phyloP scores from a whole-genome alignment of 2,329 filamentous ascomycete genomes.

The Fusarium zealandicum region DNA sequence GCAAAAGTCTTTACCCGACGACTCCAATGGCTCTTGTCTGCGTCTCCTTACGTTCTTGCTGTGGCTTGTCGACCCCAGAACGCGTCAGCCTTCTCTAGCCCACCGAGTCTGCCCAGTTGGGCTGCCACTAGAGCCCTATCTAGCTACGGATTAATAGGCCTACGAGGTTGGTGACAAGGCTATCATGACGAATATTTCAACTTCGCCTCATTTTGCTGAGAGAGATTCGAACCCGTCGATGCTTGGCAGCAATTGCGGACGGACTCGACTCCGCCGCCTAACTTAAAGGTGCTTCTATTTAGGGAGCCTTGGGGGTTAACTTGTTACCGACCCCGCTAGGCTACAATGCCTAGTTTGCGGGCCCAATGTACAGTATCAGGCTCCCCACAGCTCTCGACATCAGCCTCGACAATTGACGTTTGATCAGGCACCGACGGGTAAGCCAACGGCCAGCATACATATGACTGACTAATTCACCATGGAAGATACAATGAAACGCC shows the following conservation, averaged over 20 bases:
- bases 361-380: constrained; percentile 9
- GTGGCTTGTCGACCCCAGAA: constrained; percentile 27
- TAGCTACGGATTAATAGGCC: constrained; percentile 18
- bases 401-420: constrained; percentile 22
- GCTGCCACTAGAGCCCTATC: constrained; percentile 1
- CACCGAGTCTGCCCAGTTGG: constrained; percentile 16
- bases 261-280: constrained; percentile 26
- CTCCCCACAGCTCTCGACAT: constrained; percentile 19
- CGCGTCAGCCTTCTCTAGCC: constrained; percentile 33
- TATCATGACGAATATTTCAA: constrained; percentile 25
- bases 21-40: background rate
- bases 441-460: constrained; percentile 3
- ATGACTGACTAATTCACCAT: constrained; percentile 22
- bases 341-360: constrained; percentile 13
- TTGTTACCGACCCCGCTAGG: constrained; percentile 9
- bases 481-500: too few species aligned
- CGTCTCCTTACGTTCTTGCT: background rate
- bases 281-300: constrained; percentile 32
- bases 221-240: constrained; percentile 5
- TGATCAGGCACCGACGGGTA: constrained; percentile 8
- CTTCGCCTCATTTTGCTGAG: constrained; percentile 26
- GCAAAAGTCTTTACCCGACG: background rate
- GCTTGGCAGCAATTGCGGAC: constrained; percentile 19
- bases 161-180: constrained; percentile 22
- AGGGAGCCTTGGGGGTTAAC: constrained; percentile 30